Base-by-base conservation (phyloP, 495 filamentous ascomycete genomes). In the Hyaloscypha hepaticicola region DNA sequence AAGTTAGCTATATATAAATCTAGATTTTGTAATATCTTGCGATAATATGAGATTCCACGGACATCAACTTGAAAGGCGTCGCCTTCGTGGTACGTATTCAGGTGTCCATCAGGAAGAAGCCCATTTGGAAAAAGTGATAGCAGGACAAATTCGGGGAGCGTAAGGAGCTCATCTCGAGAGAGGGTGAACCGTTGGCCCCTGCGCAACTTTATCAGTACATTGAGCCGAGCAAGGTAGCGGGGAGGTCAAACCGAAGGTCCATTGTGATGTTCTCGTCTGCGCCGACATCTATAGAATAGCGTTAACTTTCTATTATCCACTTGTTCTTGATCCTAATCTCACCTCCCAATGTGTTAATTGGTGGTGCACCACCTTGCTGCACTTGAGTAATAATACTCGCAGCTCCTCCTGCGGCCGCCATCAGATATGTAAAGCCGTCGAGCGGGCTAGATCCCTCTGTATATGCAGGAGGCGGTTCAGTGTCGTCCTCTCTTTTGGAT, bases 301-400 rank as follows among this genome's bases (percentile, higher is more conserved):
- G 50, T 24, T 28, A 70, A 60, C 66, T 16, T 14, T 57, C 19
- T 8, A 41, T 25, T 34, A 49, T 7, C 29, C 16, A 49, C 21
- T 45, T 27, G 33, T 9, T 51, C 31, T 25, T 60, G 45, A 48
- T 24, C 12, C 12, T 16, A 22, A 57, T 58, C 85, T 67, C 85
- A 93, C 93, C 93, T 84, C 90, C 91, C 63, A 97, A 78, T 61
- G 88, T 88, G 75, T 93, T 96, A 61, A 96, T 88, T 16, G 91
- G 89, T 68, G 92, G 91, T 25, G 83, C 83, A 63, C 90, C 94
- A 67, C 89, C 88, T 76, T 97, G 95, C 72, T 95, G 91, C 60
- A 99, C 95, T 80, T 99, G 95, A 77, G 95, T 99, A 77, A 99
- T 93, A 73, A 99, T 96, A 86, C 94, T 97, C 78, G 94, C 88